phyloP scores from a whole-genome alignment of 495 filamentous ascomycete species.

The Xanthoparmelia taractica region DNA sequence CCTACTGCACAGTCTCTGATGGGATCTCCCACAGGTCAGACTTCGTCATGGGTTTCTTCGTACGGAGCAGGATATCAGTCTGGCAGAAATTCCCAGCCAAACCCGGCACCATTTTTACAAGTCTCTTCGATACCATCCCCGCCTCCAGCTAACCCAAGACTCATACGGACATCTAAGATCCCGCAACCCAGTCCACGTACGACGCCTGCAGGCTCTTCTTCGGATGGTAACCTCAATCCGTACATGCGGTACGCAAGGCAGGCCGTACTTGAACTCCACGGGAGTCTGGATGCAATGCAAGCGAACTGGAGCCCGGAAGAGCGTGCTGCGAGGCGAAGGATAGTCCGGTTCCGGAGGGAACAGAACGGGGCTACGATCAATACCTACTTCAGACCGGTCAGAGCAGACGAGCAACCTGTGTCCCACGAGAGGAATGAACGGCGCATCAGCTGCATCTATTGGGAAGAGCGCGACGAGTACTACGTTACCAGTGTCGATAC shows the following conservation, averaged over 20 bases:
- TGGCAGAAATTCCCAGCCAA: slow-evolving; percentile 30
- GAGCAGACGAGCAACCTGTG: slow-evolving; percentile 54
- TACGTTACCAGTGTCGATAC: slow-evolving; percentile 96
- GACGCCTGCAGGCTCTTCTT: slow-evolving; percentile 29
- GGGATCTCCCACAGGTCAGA: slow-evolving; percentile 38
- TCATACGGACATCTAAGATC: slow-evolving; percentile 81
- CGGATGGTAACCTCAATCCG: slow-evolving; percentile 57
- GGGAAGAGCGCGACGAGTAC: slow-evolving; percentile 82
- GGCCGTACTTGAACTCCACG: slow-evolving; percentile 74
- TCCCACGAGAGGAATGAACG: slow-evolving; percentile 53
- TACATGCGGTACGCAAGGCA: slow-evolving; percentile 81
- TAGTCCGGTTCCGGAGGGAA: slow-evolving; percentile 76
- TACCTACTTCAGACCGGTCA: slow-evolving; percentile 62
- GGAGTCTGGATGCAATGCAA: slow-evolving; percentile 73
- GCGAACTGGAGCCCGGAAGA: slow-evolving; percentile 75
- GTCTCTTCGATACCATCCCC: slow-evolving; percentile 38
- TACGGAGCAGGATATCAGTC: slow-evolving; percentile 30
- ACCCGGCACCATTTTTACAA: slow-evolving; percentile 31
- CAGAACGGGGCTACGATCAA: slow-evolving; percentile 70
- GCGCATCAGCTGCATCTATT: slow-evolving; percentile 86
- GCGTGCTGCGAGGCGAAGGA: slow-evolving; percentile 61
- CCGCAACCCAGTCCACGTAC: slow-evolving; percentile 33
- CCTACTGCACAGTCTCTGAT: slow-evolving; percentile 32
- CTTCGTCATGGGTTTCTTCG: slow-evolving; percentile 41
- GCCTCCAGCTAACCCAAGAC: slow-evolving; percentile 49